Conservation (phyloP, 1,284 basidiomycete genomes). For the Leccinum colubrinum region DNA sequence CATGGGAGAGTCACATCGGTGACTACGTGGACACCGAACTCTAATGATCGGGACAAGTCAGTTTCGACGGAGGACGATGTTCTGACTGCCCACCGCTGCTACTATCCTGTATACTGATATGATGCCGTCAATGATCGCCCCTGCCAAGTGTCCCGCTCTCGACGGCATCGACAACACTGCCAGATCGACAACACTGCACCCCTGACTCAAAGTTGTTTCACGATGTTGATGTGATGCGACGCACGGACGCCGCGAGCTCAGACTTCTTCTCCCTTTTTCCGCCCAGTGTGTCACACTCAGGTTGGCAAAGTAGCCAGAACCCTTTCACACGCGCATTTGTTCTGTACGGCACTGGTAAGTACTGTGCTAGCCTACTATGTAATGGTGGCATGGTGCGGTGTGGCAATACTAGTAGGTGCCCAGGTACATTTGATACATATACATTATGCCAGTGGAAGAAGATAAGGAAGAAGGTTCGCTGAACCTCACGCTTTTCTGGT, state of each 20-base stretch:
- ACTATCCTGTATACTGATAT: not conserved
- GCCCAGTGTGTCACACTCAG: no score
- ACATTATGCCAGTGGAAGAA: conserved; percentile 73
- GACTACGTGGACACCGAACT: not conserved
- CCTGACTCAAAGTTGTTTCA: not conserved
- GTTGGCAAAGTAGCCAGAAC: no score
- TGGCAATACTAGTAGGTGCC: no score
- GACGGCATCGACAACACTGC: not conserved
- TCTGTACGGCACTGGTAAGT: no score
- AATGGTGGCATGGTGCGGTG: no score
- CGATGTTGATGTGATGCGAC: no score
- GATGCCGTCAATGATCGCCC: not conserved
- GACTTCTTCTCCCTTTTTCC: no score
- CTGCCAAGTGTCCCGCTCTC: not conserved
- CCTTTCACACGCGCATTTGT: no score
- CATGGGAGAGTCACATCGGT: conserved; percentile 7
- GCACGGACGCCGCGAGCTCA: no score
- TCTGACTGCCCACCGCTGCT: not conserved
- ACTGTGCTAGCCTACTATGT: no score
- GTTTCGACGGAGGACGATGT: not conserved
- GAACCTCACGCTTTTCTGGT: not conserved
- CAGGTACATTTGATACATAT: no score
- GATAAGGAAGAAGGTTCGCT: conserved; percentile 87
- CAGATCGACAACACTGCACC: not conserved
- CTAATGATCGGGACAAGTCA: not conserved